phyloP scores from a whole-genome alignment of 495 filamentous ascomycete genomes.

The Tetracladium setigerum region DNA sequence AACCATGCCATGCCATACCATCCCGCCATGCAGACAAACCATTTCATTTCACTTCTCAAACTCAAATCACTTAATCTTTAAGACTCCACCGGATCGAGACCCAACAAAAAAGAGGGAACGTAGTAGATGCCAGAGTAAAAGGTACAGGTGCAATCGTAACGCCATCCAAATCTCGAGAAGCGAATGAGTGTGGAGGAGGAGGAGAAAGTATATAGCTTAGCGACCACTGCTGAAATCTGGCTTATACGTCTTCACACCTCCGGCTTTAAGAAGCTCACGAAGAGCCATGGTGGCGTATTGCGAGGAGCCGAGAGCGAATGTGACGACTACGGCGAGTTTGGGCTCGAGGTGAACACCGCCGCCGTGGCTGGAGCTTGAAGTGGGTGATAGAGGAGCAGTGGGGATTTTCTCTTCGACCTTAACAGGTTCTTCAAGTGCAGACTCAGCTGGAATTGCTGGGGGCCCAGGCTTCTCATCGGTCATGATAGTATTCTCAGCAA shows the following conservation, averaged over 20 bases:
- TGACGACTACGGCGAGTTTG: conserved; percentile 78
- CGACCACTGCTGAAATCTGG: conserved; percentile 46
- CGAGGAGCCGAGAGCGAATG: conserved; percentile 74
- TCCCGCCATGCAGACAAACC: too few relatives aligned
- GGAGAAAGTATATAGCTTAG: not conserved
- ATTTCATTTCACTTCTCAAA: too few relatives aligned
- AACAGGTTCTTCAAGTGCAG: not conserved
- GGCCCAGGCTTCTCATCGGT: too few relatives aligned
- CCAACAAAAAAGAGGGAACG: too few relatives aligned
- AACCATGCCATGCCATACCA: too few relatives aligned
- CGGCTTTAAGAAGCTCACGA: conserved; percentile 69
- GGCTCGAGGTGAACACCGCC: not conserved
- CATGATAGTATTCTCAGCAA: not conserved
- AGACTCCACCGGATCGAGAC: too few relatives aligned
- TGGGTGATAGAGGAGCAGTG: not conserved
- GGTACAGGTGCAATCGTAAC: too few relatives aligned
- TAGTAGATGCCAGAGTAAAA: too few relatives aligned
- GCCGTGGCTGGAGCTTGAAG: not conserved
- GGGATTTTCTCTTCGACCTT: not conserved
- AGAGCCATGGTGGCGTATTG: conserved; percentile 95
- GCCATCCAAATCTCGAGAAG: conserved; percentile 7
- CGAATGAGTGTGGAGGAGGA: too few relatives aligned
- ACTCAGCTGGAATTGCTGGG: conserved; percentile 3
- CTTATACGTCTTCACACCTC: conserved; percentile 53
- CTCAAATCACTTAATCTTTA: too few relatives aligned